phyloP scores from a whole-genome alignment of 108 stramenopile genomes.

The Nitzschia sp. region DNA sequence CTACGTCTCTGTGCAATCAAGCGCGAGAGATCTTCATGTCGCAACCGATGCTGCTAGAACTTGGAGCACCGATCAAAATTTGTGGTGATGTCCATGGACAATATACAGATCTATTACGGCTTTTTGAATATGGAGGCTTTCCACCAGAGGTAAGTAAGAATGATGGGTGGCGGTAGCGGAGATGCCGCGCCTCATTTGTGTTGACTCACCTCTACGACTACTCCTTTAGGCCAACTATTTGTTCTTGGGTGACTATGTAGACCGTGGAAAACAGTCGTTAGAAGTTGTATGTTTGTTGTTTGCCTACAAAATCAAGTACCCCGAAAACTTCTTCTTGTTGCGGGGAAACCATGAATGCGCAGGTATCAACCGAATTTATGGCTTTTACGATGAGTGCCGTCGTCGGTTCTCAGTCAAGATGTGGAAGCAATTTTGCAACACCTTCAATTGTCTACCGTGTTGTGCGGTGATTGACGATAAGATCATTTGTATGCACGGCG shows the following conservation, averaged over 20 bases:
- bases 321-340: slow-evolving; percentile 98
- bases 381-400: slow-evolving; percentile 99
- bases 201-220: background rate
- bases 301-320: slow-evolving; percentile 99
- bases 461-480: slow-evolving; percentile 99
- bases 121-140: slow-evolving; percentile 98
- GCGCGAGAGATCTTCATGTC: slow-evolving; percentile 92
- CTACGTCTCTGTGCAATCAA: slow-evolving; percentile 83
- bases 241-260: slow-evolving; percentile 99
- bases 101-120: slow-evolving; percentile 95
- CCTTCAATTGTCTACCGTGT: slow-evolving; percentile 99
- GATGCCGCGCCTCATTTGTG: no score
- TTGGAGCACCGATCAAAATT: slow-evolving; percentile 99
- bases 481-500: slow-evolving; percentile 99
- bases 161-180: background rate
- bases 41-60: slow-evolving; percentile 97
- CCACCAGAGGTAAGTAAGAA: slow-evolving; percentile 82
- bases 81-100: slow-evolving; percentile 99
- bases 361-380: slow-evolving; percentile 99
- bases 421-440: slow-evolving; percentile 99
- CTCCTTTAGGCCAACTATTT: slow-evolving; percentile 92
- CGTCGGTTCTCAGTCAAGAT: slow-evolving; percentile 98
- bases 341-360: slow-evolving; percentile 99
- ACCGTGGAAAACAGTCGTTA: slow-evolving; percentile 95
- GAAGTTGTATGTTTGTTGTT: slow-evolving; percentile 96